Percentiles rank a stretch among this genome's conserved stretches.
Evolutionary conservation across 1,284 basidiomycete genomes (phyloP).

Genomic region (Pholiota adiposa): DNA sequence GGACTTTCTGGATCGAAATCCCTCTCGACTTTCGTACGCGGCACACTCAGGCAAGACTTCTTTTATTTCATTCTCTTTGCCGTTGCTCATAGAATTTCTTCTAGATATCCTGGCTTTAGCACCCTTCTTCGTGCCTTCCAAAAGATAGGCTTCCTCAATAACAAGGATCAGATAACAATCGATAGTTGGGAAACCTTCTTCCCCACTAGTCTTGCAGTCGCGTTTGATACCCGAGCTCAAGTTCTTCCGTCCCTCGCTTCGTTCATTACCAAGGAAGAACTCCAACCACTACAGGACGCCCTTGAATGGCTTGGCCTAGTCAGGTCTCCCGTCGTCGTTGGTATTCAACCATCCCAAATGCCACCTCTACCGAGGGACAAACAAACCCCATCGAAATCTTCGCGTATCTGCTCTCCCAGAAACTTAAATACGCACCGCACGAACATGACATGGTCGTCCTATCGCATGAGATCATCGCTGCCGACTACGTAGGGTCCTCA

Average conservation of each 20-base stretch:
- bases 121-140: constrained; percentile 78
- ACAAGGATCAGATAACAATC: constrained; percentile 40
- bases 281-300: constrained; percentile 49
- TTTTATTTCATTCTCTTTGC: not conserved
- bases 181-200: constrained; percentile 51
- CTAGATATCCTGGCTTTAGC: constrained; percentile 87
- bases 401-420: constrained; percentile 74
- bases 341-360: constrained; percentile 26
- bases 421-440: constrained; percentile 70
- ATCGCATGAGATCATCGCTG: constrained; percentile 78
- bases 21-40: constrained; percentile 78
- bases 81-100: not conserved
- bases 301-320: constrained; percentile 64
- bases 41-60: constrained; percentile 73
- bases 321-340: constrained; percentile 27
- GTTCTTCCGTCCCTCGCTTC: constrained; percentile 43
- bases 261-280: constrained; percentile 38
- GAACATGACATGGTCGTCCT: constrained; percentile 92
- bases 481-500: constrained; percentile 7
- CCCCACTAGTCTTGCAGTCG: constrained; percentile 23
- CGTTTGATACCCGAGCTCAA: constrained; percentile 30
- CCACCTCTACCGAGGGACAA: constrained; percentile 51
- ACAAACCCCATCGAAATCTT: constrained; percentile 79
- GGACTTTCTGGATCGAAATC: constrained; percentile 53
- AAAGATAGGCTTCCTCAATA: constrained; percentile 72